Conservation (phyloP, 75 land plant species). For the Selaginella moellendorffii region DNA sequence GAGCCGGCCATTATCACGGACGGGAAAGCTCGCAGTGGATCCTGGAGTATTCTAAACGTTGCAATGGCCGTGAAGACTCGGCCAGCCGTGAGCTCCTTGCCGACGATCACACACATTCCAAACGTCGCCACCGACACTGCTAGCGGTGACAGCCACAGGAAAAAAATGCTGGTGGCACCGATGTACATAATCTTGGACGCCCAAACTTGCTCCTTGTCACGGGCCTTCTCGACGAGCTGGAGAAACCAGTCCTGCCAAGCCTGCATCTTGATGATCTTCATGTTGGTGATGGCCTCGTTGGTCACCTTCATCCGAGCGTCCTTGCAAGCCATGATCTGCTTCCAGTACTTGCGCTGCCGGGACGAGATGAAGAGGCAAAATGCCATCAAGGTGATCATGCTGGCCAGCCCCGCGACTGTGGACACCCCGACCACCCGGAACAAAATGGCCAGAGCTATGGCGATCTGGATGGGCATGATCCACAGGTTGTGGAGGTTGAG, state of each 20-base stretch:
- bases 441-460: constrained; percentile 14
- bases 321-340: constrained; percentile 13
- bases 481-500: constrained; percentile 14
- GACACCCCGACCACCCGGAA: constrained; percentile 12
- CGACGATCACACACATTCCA: constrained; percentile 10
- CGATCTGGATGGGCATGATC: constrained; percentile 22
- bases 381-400: constrained; percentile 1
- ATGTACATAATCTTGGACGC: constrained; percentile 12
- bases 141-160: constrained; percentile 19
- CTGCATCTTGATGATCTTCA: constrained; percentile 29
- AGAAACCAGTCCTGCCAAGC: constrained; percentile 22
- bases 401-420: constrained; percentile 18
- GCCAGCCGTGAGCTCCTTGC: constrained; percentile 28
- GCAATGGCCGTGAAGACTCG: constrained; percentile 55
- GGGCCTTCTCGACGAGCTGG: constrained; percentile 11
- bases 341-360: not conserved
- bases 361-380: constrained; percentile 5
- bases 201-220: constrained; percentile 9
- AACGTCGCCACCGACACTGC: constrained; percentile 13
- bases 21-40: constrained; percentile 57
- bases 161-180: constrained; percentile 15
- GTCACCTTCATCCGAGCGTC: constrained; percentile 20
- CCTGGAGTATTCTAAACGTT: constrained; percentile 39
- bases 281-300: constrained; percentile 21
- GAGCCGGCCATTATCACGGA: constrained; percentile 14